Conservation (phyloP, 2,329 filamentous ascomycete species). For the Alternaria triticimaculans region DNA sequence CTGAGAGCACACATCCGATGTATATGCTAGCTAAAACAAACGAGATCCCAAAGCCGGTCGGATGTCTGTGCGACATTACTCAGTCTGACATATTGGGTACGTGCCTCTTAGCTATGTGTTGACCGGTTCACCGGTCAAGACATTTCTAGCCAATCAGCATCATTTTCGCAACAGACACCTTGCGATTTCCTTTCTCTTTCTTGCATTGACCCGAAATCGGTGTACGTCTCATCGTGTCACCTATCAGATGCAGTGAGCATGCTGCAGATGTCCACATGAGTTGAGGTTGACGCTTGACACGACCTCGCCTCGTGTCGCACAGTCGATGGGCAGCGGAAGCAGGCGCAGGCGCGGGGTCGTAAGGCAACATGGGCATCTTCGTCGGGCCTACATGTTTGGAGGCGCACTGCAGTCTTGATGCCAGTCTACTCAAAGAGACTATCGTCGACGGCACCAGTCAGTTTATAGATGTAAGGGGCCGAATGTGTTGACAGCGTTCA, state of each 20-base stretch:
- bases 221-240: conserved; percentile 5
- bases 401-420: background rate
- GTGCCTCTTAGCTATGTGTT: background rate
- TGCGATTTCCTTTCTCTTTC: conserved; percentile 8
- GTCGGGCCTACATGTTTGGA: background rate
- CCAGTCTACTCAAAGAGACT: background rate
- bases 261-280: conserved; percentile 5
- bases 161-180: conserved; percentile 3
- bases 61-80: background rate
- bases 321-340: background rate
- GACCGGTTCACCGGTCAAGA: conserved; percentile 16
- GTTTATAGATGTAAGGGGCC: conserved; percentile 2
- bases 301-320: conserved; percentile 3
- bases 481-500: background rate
- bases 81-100: background rate
- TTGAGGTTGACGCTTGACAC: conserved; percentile 2
- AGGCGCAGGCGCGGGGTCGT: conserved; percentile 12
- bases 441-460: background rate
- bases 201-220: conserved; percentile 10
- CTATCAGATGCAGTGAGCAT: conserved; percentile 4
- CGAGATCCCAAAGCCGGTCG: background rate
- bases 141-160: conserved; percentile 15
- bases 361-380: background rate
- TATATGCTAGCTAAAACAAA: background rate
- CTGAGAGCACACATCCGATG: background rate